phyloP scores from a whole-genome alignment of 768 basidiomycete genomes.

The Chiua virens region DNA sequence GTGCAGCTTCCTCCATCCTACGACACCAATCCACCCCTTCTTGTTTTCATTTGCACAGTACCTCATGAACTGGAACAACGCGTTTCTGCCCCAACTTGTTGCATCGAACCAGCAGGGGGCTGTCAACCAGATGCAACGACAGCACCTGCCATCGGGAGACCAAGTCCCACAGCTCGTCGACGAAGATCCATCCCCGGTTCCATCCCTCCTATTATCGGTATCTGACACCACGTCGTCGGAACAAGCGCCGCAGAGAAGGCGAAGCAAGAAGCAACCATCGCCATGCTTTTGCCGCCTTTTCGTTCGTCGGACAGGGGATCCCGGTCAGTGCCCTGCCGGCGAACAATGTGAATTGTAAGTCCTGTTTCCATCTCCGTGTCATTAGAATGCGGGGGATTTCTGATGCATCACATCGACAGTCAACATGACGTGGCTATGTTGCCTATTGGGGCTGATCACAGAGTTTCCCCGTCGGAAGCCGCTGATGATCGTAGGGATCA shows the following conservation, averaged over 20 bases:
- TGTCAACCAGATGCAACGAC: background rate
- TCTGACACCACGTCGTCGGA: constrained; percentile 20
- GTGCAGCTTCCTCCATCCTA: constrained; percentile 40
- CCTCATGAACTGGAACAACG: constrained; percentile 17
- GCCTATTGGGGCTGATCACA: constrained; percentile 19
- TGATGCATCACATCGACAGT: constrained; percentile 6
- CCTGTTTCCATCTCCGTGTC: background rate
- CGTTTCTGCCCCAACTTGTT: constrained; percentile 15
- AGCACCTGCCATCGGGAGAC: constrained; percentile 1
- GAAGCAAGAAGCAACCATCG: constrained; percentile 22
- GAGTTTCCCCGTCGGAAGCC: constrained; percentile 2
- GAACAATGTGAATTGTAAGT: constrained; percentile 43
- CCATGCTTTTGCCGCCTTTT: constrained; percentile 41
- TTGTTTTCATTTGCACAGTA: constrained; percentile 16
- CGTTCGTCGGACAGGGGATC: constrained; percentile 39
- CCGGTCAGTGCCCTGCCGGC: constrained; percentile 44
- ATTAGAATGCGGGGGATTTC: background rate
- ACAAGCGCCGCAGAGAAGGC: background rate
- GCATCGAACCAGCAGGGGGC: constrained; percentile 5
- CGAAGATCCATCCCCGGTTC: constrained; percentile 19
- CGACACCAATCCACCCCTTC: constrained; percentile 7
- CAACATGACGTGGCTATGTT: constrained; percentile 21
- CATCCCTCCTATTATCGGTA: constrained; percentile 23
- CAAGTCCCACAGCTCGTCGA: constrained; percentile 14
- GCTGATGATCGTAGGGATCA: constrained; percentile 5